Evolutionary conservation across 2,329 filamentous ascomycete species (phyloP).

Genomic region (Fulvia fulva): DNA sequence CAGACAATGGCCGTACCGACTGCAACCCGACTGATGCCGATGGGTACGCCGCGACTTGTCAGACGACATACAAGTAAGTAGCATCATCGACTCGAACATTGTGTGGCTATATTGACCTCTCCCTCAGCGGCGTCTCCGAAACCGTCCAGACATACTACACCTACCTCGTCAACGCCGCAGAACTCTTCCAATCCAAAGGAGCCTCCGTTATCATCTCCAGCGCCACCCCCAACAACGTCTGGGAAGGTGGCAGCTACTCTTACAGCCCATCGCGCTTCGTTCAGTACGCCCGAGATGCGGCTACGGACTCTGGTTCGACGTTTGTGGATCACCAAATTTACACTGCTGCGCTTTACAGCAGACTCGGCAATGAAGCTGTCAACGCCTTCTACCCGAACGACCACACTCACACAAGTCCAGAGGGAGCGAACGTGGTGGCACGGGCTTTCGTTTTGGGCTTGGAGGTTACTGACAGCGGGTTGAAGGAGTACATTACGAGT

Average conservation of each 20-base stretch:
- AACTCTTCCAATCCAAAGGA: slow-evolving; percentile 52
- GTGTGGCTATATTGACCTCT: background rate
- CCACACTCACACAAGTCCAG: slow-evolving; percentile 59
- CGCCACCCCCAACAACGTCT: slow-evolving; percentile 61
- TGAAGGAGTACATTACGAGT: slow-evolving; percentile 13
- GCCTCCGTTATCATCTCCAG: slow-evolving; percentile 58
- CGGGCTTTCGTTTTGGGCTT: slow-evolving; percentile 49
- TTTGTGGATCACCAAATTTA: slow-evolving; percentile 62
- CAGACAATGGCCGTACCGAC: slow-evolving; percentile 60
- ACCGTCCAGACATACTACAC: slow-evolving; percentile 59
- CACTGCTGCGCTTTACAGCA: slow-evolving; percentile 51
- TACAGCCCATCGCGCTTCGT: slow-evolving; percentile 53
- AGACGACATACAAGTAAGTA: slow-evolving; percentile 17
- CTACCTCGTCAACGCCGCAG: slow-evolving; percentile 57
- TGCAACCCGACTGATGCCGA: slow-evolving; percentile 51
- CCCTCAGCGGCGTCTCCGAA: slow-evolving; percentile 35
- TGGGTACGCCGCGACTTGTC: slow-evolving; percentile 48
- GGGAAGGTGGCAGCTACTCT: slow-evolving; percentile 53
- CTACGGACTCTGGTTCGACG: slow-evolving; percentile 43
- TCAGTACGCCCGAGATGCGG: slow-evolving; percentile 51
- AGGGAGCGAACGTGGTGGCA: slow-evolving; percentile 54
- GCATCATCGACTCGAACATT: background rate
- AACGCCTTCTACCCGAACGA: slow-evolving; percentile 56
- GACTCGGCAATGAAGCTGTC: slow-evolving; percentile 48
- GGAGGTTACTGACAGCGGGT: slow-evolving; percentile 7